Conservation (phyloP, 306 rosid species). For the Trichosanthes truncata region DNA sequence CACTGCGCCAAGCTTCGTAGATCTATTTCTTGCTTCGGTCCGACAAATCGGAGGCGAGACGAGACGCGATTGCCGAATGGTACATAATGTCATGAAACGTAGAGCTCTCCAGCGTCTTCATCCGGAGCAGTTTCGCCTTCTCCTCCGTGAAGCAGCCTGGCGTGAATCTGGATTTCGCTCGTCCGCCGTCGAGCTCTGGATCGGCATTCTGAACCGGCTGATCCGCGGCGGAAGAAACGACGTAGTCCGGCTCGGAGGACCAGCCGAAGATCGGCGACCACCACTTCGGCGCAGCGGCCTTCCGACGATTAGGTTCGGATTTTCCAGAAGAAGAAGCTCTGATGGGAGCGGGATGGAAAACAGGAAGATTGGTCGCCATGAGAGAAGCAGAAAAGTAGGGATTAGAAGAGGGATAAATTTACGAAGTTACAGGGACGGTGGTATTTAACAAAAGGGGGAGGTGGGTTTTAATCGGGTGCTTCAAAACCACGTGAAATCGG, state of each 20-base stretch:
- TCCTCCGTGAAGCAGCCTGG: conserved; percentile 64
- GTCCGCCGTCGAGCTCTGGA: conserved; percentile 2
- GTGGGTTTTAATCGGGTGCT: not conserved
- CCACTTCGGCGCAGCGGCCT: conserved; percentile 38
- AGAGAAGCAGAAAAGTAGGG: not conserved
- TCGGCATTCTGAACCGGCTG: not conserved
- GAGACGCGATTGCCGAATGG: conserved; percentile 73
- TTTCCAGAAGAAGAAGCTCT: conserved; percentile 24
- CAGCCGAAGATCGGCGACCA: conserved; percentile 58
- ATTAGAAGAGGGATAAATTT: not conserved
- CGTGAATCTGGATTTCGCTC: conserved; percentile 21
- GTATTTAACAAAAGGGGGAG: not conserved
- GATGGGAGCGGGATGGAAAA: conserved; percentile 25
- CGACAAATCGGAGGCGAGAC: conserved; percentile 49
- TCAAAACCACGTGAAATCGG: not conserved
- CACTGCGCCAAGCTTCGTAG: not conserved
- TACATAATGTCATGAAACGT: conserved; percentile 72
- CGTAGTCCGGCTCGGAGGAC: conserved; percentile 57
- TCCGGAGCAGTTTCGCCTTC: conserved; percentile 57
- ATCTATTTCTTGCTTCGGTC: conserved; percentile 17
- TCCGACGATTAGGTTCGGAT: conserved; percentile 27
- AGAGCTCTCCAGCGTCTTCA: conserved; percentile 46
- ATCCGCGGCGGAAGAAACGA: conserved; percentile 1
- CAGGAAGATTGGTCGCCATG: conserved; percentile 38
- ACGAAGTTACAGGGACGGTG: not conserved